phyloP scores from a whole-genome alignment of 176 grass and related monocot genomes.

The Oryza longistaminata region DNA sequence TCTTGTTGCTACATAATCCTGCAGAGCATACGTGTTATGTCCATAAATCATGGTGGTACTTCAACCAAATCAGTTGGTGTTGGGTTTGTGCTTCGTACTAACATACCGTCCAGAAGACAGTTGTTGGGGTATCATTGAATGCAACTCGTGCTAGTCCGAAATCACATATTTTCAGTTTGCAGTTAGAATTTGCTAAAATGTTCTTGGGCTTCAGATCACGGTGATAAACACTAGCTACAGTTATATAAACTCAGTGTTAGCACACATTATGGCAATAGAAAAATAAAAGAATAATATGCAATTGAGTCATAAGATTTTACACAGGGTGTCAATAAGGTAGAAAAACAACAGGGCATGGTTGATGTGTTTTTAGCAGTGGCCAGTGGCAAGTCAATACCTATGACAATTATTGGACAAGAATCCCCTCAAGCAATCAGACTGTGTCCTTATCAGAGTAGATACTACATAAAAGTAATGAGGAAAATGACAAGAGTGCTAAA shows the following conservation, averaged over 20 bases:
- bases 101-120: slow-evolving; percentile 98
- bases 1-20: slow-evolving; percentile 99
- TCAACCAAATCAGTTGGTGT: slow-evolving; percentile 6
- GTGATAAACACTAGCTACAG: slow-evolving; percentile 94
- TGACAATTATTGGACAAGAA: not conserved
- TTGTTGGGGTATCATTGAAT: slow-evolving; percentile 84
- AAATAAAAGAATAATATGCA: slow-evolving; percentile 1
- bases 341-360: not conserved
- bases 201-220: slow-evolving; percentile 98
- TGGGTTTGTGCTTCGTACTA: not conserved
- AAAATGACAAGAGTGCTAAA: not conserved
- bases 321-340: not conserved
- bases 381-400: not conserved
- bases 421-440: not conserved
- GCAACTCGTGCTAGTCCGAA: slow-evolving; percentile 97
- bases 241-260: slow-evolving; percentile 32
- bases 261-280: not conserved
- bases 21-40: slow-evolving; percentile 28
- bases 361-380: not conserved
- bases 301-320: not conserved
- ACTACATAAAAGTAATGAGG: not conserved
- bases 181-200: slow-evolving; percentile 98
- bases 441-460: not conserved
- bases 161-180: slow-evolving; percentile 99
- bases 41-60: slow-evolving; percentile 8